These are phyloP conservation scores for Lepidium africanum DNA, from an alignment of 345 rosid genomes.

Conservation along the genomic window DNA sequence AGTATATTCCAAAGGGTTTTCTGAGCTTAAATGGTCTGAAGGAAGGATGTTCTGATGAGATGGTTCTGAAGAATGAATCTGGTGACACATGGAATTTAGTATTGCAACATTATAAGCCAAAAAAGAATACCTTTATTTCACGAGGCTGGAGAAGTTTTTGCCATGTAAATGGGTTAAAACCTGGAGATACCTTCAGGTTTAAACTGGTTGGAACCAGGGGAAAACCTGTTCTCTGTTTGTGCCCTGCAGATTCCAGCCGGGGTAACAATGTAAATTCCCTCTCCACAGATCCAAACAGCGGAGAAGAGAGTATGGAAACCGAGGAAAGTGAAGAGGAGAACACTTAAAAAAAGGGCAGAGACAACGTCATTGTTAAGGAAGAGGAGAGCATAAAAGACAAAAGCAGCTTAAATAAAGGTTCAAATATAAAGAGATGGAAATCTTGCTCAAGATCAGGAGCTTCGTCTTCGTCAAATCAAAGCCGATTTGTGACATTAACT, in stretches of 20 bases:
- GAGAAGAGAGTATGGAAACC: neutral
- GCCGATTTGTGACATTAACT: conserved; percentile 16
- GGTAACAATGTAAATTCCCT: neutral
- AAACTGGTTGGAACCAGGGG: neutral
- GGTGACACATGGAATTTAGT: conserved; percentile 8
- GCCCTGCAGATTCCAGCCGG: neutral
- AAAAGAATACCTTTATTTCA: neutral
- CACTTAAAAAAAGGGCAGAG: neutral
- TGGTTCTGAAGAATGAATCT: conserved; percentile 9
- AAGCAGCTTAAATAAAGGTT: neutral
- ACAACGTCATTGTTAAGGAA: neutral
- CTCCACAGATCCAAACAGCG: neutral
- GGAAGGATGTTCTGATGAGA: neutral
- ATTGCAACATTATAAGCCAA: neutral
- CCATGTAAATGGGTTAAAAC: conserved; percentile 2
- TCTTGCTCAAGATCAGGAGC: neutral
- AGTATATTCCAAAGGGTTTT: conserved; percentile 20
- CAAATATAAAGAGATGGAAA: neutral
- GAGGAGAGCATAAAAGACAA: neutral
- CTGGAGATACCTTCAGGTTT: conserved; percentile 8
- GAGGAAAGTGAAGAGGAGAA: neutral
- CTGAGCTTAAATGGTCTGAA: conserved; percentile 11
- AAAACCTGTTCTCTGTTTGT: conserved; percentile 4
- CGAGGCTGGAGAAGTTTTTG: conserved; percentile 24
- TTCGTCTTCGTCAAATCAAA: conserved; percentile 1